phyloP scores from a whole-genome alignment of 2,329 filamentous ascomycete genomes.

The Trichoderma gracile region DNA sequence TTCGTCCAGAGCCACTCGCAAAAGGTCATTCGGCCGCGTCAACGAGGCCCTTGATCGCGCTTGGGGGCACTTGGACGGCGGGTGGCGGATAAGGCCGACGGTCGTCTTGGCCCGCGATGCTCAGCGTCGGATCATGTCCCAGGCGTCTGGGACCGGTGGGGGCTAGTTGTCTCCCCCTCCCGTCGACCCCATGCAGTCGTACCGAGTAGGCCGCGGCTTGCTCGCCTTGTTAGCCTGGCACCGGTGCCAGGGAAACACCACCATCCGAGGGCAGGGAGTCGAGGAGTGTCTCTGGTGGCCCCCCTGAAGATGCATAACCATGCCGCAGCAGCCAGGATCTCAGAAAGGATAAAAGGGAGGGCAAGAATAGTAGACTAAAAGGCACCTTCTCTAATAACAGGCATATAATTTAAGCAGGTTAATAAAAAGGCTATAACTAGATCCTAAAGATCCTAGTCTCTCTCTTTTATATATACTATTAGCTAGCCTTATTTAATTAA shows the following conservation, averaged over 20 bases:
- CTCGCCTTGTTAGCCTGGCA: neutral
- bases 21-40: no score
- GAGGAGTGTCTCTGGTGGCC: neutral
- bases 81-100: constrained; percentile 19
- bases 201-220: neutral
- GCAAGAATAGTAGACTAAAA: no score
- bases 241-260: neutral
- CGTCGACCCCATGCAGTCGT: neutral
- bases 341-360: no score
- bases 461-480: no score
- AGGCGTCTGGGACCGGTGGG: constrained; percentile 16
- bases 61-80: neutral
- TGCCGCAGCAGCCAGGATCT: neutral
- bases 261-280: neutral
- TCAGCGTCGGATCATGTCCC: constrained; percentile 8
- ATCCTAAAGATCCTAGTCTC: no score
- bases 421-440: no score
- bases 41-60: neutral
- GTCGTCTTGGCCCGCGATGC: constrained; percentile 4
- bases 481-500: no score
- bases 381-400: no score
- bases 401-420: no score
- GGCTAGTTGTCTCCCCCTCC: neutral
- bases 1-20: neutral
- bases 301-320: neutral